A percentile compares a stretch with the other conserved stretches of the same genome.
Evolutionary conservation across 352 stramenopile genomes (phyloP).

Genomic region (Thalassiosira delicatula): DNA sequence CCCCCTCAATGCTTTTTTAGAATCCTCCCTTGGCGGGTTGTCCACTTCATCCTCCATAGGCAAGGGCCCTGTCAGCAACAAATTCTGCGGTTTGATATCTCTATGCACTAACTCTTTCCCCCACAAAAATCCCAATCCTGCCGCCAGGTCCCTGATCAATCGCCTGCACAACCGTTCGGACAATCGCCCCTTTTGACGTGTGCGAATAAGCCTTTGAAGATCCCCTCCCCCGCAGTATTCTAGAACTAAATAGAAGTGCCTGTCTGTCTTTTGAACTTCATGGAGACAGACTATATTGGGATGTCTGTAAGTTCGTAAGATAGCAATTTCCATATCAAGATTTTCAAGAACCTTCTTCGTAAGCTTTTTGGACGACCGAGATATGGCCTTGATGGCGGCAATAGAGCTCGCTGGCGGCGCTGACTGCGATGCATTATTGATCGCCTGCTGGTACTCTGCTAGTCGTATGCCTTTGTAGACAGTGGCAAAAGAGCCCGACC

Average conservation of each 20-base stretch:
- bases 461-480: conserved; percentile 82
- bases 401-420: conserved; percentile 59
- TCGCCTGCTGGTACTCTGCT: conserved; percentile 35
- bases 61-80: conserved; percentile 87
- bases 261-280: conserved; percentile 93
- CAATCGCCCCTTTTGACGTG: no score
- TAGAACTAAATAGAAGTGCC: conserved; percentile 97
- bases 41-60: conserved; percentile 73
- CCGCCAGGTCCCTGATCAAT: no score
- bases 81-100: conserved; percentile 97
- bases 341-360: conserved; percentile 95
- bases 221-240: no score
- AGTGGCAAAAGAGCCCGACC: conserved; percentile 92
- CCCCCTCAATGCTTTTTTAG: conserved; percentile 5
- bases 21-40: conserved; percentile 67
- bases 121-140: no score
- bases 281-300: conserved; percentile 96
- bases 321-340: conserved; percentile 95
- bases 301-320: conserved; percentile 94
- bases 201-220: no score
- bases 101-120: conserved; percentile 93
- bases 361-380: conserved; percentile 87
- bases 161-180: no score
- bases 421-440: background rate
- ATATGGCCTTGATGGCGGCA: conserved; percentile 95